phyloP scores from a whole-genome alignment of 495 filamentous ascomycete species.

The Chaetomium fimeti region DNA sequence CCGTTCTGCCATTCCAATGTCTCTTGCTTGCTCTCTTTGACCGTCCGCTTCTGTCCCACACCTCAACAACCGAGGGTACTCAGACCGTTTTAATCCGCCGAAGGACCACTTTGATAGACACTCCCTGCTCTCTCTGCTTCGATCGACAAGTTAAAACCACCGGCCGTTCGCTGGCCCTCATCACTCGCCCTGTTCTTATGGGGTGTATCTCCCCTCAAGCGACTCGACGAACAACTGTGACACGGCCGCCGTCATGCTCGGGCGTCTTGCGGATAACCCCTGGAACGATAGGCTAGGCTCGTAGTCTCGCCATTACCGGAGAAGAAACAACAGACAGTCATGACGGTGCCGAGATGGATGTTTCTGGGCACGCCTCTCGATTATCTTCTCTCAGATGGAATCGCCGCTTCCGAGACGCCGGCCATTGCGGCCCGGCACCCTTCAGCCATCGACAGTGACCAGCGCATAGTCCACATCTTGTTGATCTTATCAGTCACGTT shows the following conservation, averaged over 20 bases:
- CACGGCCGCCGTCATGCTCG: constrained; percentile 17
- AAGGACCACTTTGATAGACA: not conserved
- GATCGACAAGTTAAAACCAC: not conserved
- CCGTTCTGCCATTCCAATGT: not conserved
- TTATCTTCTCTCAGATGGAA: not conserved
- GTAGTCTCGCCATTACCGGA: constrained; percentile 21
- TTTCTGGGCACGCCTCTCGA: not conserved
- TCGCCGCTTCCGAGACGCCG: constrained; percentile 1
- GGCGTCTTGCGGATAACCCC: constrained; percentile 18
- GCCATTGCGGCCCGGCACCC: not conserved
- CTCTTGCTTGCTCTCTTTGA: not conserved
- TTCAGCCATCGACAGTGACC: not conserved
- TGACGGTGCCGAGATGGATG: not conserved
- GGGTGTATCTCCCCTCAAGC: not conserved
- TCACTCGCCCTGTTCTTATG: too few relatives aligned
- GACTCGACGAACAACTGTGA: not conserved
- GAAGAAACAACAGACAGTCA: constrained; percentile 5
- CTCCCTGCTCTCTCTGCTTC: not conserved
- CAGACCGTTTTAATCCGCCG: not conserved
- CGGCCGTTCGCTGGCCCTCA: too few relatives aligned
- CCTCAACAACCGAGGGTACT: not conserved
- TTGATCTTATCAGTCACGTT: constrained; percentile 35
- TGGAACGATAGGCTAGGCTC: constrained; percentile 24
- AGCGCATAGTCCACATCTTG: constrained; percentile 22
- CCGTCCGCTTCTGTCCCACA: not conserved